Evolutionary conservation across 2,329 filamentous ascomycete species (phyloP).

Genomic region (Diaporthe velutina): DNA sequence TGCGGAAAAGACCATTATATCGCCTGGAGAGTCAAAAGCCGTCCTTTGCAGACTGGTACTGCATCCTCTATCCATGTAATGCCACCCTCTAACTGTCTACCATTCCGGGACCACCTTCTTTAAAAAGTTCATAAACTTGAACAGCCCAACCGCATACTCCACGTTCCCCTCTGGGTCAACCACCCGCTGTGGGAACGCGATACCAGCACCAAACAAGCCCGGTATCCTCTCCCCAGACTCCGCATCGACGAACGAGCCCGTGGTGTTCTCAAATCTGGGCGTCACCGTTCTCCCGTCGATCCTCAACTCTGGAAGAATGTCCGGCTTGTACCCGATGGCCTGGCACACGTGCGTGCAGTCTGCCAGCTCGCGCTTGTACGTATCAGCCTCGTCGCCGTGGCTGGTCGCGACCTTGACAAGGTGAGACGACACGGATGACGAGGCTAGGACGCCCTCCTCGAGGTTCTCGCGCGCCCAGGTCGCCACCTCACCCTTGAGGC

Average conservation of each 20-base stretch:
- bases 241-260: constrained; percentile 61
- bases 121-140: constrained; percentile 75
- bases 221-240: constrained; percentile 56
- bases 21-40: neutral
- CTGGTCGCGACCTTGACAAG: constrained; percentile 61
- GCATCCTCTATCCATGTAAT: neutral
- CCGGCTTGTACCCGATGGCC: constrained; percentile 69
- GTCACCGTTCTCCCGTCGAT: constrained; percentile 45
- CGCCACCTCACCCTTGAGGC: constrained; percentile 72
- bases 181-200: constrained; percentile 73
- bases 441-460: constrained; percentile 61
- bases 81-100: constrained; percentile 42
- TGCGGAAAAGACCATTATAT: neutral
- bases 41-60: too few relatives aligned
- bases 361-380: constrained; percentile 60
- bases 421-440: constrained; percentile 59
- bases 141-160: constrained; percentile 73
- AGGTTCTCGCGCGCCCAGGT: constrained; percentile 70
- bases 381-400: constrained; percentile 55
- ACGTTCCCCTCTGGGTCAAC: constrained; percentile 72
- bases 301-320: constrained; percentile 62
- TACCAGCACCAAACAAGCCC: constrained; percentile 71
- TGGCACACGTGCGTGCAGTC: constrained; percentile 67
- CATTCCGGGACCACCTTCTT: constrained; percentile 67
- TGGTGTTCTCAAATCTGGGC: constrained; percentile 49